phyloP scores from a whole-genome alignment of 768 basidiomycete genomes.

The Leccinum pellstonianum region DNA sequence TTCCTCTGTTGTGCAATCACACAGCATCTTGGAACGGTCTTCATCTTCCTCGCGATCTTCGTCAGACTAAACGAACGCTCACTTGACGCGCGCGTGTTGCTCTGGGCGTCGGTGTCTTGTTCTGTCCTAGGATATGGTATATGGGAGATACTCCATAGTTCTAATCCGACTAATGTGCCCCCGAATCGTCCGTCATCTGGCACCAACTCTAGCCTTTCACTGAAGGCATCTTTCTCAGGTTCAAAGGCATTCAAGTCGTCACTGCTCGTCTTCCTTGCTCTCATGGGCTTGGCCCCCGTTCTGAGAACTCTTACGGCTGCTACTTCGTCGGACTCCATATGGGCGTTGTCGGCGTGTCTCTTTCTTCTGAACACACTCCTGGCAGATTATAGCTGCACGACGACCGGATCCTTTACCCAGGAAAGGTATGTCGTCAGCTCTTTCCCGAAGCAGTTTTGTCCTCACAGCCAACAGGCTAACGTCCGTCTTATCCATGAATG shows the following conservation, averaged over 20 bases:
- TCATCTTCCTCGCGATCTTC: conserved; percentile 81
- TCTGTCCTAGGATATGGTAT: conserved; percentile 59
- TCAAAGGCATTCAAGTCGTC: conserved; percentile 76
- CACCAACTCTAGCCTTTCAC: conserved; percentile 1
- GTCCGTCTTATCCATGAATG: conserved; percentile 85
- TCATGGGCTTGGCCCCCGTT: conserved; percentile 90
- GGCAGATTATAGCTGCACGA: conserved; percentile 71
- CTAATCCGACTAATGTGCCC: conserved; percentile 28
- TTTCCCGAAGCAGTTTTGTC: conserved; percentile 21
- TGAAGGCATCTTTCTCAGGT: conserved; percentile 40
- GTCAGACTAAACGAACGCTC: conserved; percentile 60
- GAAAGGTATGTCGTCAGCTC: conserved; percentile 51
- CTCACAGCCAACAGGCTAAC: conserved; percentile 55
- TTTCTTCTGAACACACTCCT: conserved; percentile 80
- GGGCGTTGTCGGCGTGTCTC: conserved; percentile 86
- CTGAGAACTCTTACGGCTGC: conserved; percentile 90
- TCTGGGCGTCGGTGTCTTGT: conserved; percentile 59
- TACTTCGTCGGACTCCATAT: conserved; percentile 95
- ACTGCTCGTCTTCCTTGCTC: conserved; percentile 81
- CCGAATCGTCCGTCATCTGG: conserved; percentile 27
- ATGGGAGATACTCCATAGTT: conserved; percentile 57
- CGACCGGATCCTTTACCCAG: conserved; percentile 43
- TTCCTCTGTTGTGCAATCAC: conserved; percentile 71
- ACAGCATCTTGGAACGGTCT: conserved; percentile 79
- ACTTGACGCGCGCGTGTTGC: conserved; percentile 67